A percentile compares a stretch with the other conserved stretches of the same genome.
phyloP scores from a whole-genome alignment of 208 protist species.

The Acanthamoeba castellanii region DNA sequence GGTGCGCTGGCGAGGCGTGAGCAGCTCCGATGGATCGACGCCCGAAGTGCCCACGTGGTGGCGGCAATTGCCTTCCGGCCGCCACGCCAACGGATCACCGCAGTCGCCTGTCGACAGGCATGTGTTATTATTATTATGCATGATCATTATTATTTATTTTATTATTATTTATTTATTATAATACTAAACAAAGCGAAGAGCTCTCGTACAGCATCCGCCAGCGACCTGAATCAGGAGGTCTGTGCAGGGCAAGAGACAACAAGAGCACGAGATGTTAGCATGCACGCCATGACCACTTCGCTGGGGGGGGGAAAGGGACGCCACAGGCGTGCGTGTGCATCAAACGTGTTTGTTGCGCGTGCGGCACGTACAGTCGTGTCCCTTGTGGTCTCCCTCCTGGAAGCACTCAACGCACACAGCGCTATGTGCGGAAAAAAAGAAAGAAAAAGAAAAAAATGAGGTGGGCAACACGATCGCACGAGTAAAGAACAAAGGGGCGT shows the following conservation, averaged over 20 bases:
- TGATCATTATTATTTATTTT: too few species aligned
- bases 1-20: constrained; percentile 1
- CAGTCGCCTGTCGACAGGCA: background rate
- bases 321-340: too few species aligned
- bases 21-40: background rate
- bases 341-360: background rate
- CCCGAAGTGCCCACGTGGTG: background rate
- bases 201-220: constrained; percentile 14
- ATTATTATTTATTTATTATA: too few species aligned
- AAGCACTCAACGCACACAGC: constrained; percentile 45
- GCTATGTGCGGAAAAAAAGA: background rate
- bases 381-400: constrained; percentile 45
- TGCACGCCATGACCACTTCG: too few species aligned
- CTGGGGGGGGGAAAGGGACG: background rate
- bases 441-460: background rate
- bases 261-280: too few species aligned
- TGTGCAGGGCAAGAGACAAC: too few species aligned
- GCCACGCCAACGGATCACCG: constrained; percentile 41
- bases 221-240: constrained; percentile 39
- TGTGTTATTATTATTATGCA: background rate
- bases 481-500: background rate
- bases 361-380: constrained; percentile 24
- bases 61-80: constrained; percentile 51
- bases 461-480: background rate
- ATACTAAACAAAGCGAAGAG: background rate